Conservation (phyloP, 2,329 filamentous ascomycete species). For the Lachnellula arida region DNA sequence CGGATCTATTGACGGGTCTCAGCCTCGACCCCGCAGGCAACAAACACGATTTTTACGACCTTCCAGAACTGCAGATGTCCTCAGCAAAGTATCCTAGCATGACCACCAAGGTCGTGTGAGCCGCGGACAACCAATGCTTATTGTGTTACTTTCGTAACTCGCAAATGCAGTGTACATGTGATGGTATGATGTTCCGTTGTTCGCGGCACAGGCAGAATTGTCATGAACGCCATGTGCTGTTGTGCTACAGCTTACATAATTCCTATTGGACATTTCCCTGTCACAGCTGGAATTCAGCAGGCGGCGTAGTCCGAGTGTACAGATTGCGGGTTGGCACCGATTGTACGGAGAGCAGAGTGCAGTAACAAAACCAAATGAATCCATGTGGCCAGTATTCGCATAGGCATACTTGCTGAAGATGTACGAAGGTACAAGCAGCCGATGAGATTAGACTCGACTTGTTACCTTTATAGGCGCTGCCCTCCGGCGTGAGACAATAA, state of each 20-base stretch:
- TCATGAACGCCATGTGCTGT: neutral
- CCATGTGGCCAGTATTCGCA: no score
- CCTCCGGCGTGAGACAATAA: no score
- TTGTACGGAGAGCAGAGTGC: neutral
- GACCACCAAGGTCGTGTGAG: constrained; percentile 1
- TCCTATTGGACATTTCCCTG: neutral
- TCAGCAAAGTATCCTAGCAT: neutral
- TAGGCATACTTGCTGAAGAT: neutral
- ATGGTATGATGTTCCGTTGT: neutral
- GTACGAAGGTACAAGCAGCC: neutral
- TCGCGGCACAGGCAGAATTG: neutral
- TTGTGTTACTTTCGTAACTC: neutral
- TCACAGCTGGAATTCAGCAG: neutral
- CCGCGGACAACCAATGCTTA: neutral
- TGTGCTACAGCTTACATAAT: neutral
- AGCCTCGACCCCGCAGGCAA: constrained; percentile 6
- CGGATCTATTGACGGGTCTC: neutral
- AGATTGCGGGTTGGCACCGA: neutral
- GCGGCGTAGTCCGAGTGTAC: neutral
- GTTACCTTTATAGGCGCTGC: neutral
- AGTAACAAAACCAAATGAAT: neutral
- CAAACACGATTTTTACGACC: neutral
- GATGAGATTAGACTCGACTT: neutral
- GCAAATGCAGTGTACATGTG: neutral
- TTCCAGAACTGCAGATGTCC: constrained; percentile 6